Evolutionary conservation across 23 red algal species (phyloP), one percentile per base, ranked within the genome.

Genomic region (Gracilaria caudata): DNA sequence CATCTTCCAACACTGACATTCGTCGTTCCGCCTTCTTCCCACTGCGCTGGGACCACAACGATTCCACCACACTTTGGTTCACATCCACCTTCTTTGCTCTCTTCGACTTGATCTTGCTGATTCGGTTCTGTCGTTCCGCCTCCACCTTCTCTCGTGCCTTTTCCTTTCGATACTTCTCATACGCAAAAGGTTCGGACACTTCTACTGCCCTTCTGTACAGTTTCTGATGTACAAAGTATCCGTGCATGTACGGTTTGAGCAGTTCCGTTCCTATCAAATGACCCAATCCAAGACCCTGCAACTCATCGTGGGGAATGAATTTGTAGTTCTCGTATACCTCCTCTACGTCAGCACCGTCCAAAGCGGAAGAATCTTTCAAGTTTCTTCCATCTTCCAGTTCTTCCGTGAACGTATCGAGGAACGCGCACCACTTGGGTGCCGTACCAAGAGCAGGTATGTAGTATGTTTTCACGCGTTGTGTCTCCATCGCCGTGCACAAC

Each of bases 291-390:
- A 98, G 63, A 14, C 73, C 77, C 70, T 77, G 61, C 32, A 98
- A 49, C 49, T 98, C 92, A 16, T 90, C 80, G 19, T 77, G 71
- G 7, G 92, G 61, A 0, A 98, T 88, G 57, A 98, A 98, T 49
- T 94, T 89, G 79, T 95, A 98, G 54, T 98, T 94, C 64, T 95
- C 96, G 73, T 98, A 98, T 26, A 98, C 92, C 78, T 92, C 51
- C 11, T 65, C 77, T 25, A 75, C 92, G 19, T 70, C 76, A 13
- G 56, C 76, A 13, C 92, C 92, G 51, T 56, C 74, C 26, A 59
- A 29, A 23, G 45, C 56, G 43, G 3, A 12, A 7, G 51, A 5
- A 5, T 80, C 37, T n/a, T 24, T 57, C 20, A 80, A 0, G 20
- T 58, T 10, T 26, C 51, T 39, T 1, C 82, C 84, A 36, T 68